phyloP scores from a whole-genome alignment of 2,329 filamentous ascomycete genomes.

The Xylaria hypoxylon region DNA sequence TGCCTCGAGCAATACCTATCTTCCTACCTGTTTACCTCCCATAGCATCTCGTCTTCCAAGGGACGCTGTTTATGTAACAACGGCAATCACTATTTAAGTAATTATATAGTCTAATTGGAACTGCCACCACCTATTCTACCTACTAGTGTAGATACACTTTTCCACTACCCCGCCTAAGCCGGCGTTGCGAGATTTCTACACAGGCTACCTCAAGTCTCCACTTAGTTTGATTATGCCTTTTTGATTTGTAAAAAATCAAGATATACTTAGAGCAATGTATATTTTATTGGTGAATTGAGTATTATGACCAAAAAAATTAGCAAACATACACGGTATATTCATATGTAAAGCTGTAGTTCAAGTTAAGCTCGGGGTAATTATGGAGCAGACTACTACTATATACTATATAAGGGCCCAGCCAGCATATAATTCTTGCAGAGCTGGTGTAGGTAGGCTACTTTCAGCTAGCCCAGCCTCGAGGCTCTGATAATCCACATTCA shows the following conservation, averaged over 20 bases:
- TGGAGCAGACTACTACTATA: background rate
- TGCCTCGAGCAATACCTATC: background rate
- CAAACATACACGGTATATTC: too few species aligned
- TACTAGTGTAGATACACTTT: background rate
- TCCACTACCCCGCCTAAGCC: background rate
- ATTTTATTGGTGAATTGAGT: too few species aligned
- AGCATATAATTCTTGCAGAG: slow-evolving; percentile 1
- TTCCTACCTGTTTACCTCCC: background rate
- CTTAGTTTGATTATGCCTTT: slow-evolving; percentile 9
- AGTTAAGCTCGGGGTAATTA: slow-evolving; percentile 20
- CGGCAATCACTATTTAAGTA: slow-evolving; percentile 7
- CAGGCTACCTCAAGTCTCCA: background rate
- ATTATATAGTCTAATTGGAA: background rate
- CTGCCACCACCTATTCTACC: background rate
- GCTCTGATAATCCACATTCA: slow-evolving; percentile 29
- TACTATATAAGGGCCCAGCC: background rate
- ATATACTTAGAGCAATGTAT: background rate
- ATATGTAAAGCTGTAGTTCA: background rate
- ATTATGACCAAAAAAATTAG: too few species aligned
- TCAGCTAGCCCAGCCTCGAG: slow-evolving; percentile 40
- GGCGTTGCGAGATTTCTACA: background rate
- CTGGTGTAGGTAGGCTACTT: slow-evolving; percentile 20
- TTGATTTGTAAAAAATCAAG: background rate
- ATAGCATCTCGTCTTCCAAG: background rate
- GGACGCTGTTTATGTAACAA: background rate